These are phyloP conservation scores for Cutaneotrichosporon cavernicola DNA, from an alignment of 1,284 basidiomycete genomes.

Conservation along the genomic window DNA sequence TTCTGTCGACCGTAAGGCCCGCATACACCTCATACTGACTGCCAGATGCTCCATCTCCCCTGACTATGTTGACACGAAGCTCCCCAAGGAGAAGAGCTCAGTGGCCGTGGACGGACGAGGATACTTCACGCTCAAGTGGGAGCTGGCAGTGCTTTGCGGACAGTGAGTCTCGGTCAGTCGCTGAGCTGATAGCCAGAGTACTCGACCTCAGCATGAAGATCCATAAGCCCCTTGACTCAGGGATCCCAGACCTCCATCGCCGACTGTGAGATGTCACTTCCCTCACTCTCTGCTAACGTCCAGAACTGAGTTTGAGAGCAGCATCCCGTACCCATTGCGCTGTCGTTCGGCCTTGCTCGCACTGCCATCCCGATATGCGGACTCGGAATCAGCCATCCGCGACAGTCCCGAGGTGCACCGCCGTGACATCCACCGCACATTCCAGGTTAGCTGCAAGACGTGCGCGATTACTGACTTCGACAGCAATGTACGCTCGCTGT, in stretches of 20 bases:
- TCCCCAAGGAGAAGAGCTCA: conserved; percentile 12
- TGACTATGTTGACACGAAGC: conserved; percentile 5
- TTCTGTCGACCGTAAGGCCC: neutral
- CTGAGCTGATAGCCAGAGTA: neutral
- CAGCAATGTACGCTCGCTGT: conserved; percentile 34
- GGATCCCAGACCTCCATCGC: conserved; percentile 21
- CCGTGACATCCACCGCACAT: conserved; percentile 27
- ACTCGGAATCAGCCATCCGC: conserved; percentile 16
- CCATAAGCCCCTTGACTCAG: conserved; percentile 14
- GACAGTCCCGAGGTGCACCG: conserved; percentile 24
- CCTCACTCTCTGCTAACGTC: conserved; percentile 3
- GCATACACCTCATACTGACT: neutral
- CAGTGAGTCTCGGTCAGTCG: neutral
- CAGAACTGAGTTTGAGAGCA: conserved; percentile 27
- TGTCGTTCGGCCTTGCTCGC: conserved; percentile 29
- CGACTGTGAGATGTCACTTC: neutral
- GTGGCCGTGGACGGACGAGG: conserved; percentile 14
- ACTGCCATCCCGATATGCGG: conserved; percentile 25
- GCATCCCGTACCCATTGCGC: conserved; percentile 27
- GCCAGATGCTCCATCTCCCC: conserved; percentile 1
- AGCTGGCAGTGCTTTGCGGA: conserved; percentile 21
- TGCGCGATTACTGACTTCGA: neutral
- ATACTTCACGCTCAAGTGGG: conserved; percentile 32
- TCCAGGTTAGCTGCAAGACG: conserved; percentile 28
- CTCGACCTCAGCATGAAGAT: conserved; percentile 22